A percentile compares a stretch with the other conserved stretches of the same genome.
Conservation (phyloP, 1,139 yeast species). For the Yamadazyma mexicana region DNA sequence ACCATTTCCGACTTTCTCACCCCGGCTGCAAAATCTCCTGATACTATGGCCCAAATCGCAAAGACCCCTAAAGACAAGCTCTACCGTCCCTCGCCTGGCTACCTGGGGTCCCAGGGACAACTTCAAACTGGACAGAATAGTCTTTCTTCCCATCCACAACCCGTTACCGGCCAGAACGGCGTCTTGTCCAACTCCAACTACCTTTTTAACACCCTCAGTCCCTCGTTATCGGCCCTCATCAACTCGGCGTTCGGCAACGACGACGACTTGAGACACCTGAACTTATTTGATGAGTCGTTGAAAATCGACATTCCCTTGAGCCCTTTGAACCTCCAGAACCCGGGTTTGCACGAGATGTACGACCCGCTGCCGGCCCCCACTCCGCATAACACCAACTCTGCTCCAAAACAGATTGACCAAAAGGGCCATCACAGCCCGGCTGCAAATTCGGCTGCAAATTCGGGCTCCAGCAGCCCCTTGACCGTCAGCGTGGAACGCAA, state of each 20-base stretch:
- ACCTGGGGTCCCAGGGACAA: neutral
- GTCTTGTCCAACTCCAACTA: too few relatives aligned
- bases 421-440: too few relatives aligned
- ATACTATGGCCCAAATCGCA: conserved; percentile 1
- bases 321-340: conserved; percentile 28
- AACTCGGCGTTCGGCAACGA: conserved; percentile 43
- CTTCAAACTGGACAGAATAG: neutral
- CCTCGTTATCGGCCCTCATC: conserved; percentile 46
- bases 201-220: conserved; percentile 30
- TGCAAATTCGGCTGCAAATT: too few relatives aligned
- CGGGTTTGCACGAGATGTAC: conserved; percentile 11
- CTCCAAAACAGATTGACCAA: too few relatives aligned
- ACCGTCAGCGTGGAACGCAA: conserved; percentile 8
- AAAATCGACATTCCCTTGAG: conserved; percentile 29
- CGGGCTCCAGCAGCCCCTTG: conserved; percentile 4
- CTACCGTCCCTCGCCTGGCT: neutral
- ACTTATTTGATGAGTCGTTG: conserved; percentile 13
- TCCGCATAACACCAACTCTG: conserved; percentile 6
- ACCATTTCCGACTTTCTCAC: conserved; percentile 19
- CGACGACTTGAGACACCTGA: conserved; percentile 16
- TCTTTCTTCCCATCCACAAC: conserved; percentile 6
- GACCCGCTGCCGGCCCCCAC: conserved; percentile 5
- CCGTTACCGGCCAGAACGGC: too few relatives aligned
- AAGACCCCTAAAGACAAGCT: conserved; percentile 7
- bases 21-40: conserved; percentile 14